phyloP scores from a whole-genome alignment of 2,329 filamentous ascomycete species.

The Monosporascus sp. region DNA sequence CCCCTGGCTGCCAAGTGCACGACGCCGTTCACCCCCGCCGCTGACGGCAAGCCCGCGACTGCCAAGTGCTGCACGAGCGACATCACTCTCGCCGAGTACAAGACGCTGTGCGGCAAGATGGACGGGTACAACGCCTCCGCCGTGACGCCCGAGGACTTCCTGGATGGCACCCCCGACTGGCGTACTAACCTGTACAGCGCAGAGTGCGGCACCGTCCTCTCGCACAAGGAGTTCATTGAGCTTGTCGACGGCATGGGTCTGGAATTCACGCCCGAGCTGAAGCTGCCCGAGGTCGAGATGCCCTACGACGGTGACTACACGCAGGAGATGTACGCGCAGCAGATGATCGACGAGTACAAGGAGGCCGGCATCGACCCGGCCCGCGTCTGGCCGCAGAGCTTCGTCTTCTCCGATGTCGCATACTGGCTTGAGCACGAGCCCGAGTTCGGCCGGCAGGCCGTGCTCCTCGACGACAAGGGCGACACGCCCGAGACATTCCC shows the following conservation, averaged over 20 bases:
- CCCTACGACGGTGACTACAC: constrained; percentile 62
- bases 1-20: constrained; percentile 61
- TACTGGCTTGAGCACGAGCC: constrained; percentile 63
- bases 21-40: constrained; percentile 53
- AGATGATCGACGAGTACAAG: constrained; percentile 58
- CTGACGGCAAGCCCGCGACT: constrained; percentile 44
- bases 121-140: constrained; percentile 57
- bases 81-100: constrained; percentile 63
- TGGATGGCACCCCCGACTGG: constrained; percentile 54
- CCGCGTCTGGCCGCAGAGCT: constrained; percentile 60
- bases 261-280: constrained; percentile 63
- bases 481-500: constrained; percentile 46
- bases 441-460: constrained; percentile 54
- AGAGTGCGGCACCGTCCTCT: constrained; percentile 57
- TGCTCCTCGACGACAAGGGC: constrained; percentile 60
- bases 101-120: constrained; percentile 65
- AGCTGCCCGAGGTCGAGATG: constrained; percentile 65
- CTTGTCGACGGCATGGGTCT: constrained; percentile 53
- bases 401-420: constrained; percentile 57
- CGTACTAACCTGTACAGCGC: constrained; percentile 59
- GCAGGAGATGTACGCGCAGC: constrained; percentile 58
- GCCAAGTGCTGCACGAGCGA: constrained; percentile 69
- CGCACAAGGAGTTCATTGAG: constrained; percentile 57
- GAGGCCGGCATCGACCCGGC: constrained; percentile 44
- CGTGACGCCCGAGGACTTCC: constrained; percentile 52